Evolutionary conservation across 306 rosid species (phyloP), one percentile per base, ranked within the genome.

Genomic region (Ormosia emarginata): DNA sequence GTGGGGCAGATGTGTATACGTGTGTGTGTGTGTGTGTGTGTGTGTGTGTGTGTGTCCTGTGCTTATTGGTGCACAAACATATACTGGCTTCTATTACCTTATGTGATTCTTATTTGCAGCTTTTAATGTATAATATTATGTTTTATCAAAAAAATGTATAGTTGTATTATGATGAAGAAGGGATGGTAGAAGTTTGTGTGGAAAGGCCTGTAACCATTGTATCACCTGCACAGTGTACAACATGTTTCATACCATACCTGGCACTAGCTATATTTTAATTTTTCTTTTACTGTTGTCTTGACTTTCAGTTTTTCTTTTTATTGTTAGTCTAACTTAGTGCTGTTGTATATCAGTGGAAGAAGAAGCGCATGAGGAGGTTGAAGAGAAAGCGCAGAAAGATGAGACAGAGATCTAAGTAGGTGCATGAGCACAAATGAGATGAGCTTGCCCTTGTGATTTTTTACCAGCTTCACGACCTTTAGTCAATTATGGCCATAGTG

Each of bases 331-430:
- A 69, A 74, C 61, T 13, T 14, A 17, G 7, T 62, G 69, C 52
- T 83, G 6, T 15, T 30, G 0, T 74, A 40, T 47, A 50, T 63
- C 97, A 91, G 98, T 93, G 97, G 97, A 93, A 93, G 98, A 93
- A 93, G 97, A 93, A 93, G 94, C 93, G 98, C 13, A 93, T 93
- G 98, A 91, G 98, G 93, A 93, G 98, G 81, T 71, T 93, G 89
- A 93, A 93, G 92, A 93, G 98, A 84, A 93, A 93, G 92, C 98
- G 98, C 88, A 79, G 97, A 91, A 93, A 93, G 97, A 93, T 93
- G 98, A 93, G 98, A 69, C 98, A 93, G 81, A 89, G 98, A 83
- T 93, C 98, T 2, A 93, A 93, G 94, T 93, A 91, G 90, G 76
- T 36, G 37, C 15, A 11, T 73, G 33, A 2, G 41, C 68, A 66